Evolutionary conservation across 495 filamentous ascomycete genomes (phyloP).

Genomic region (Podospora tetraspora): DNA sequence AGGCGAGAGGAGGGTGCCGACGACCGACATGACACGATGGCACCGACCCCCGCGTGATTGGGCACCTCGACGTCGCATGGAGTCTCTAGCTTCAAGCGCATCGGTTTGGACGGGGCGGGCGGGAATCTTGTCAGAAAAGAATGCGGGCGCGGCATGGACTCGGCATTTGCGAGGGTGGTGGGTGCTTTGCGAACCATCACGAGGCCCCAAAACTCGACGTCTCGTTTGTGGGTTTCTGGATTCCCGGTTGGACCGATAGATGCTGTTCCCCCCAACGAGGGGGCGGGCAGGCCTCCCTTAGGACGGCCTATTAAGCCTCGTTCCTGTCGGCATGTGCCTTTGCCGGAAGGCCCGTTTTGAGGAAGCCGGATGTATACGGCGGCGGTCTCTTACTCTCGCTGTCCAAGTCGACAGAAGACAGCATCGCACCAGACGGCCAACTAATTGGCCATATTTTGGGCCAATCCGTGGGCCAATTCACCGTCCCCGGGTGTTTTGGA

Average conservation of each 20-base stretch:
- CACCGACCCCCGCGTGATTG: slow-evolving; percentile 3
- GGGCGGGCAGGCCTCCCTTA: background rate
- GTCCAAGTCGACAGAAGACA: slow-evolving; percentile 4
- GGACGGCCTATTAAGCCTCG: background rate
- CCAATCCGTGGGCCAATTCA: background rate
- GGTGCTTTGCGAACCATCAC: slow-evolving; percentile 20
- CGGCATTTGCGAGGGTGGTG: slow-evolving; percentile 14
- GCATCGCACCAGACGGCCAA: background rate
- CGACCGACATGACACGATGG: slow-evolving; percentile 4
- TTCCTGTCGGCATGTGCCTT: background rate
- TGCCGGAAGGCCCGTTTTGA: slow-evolving; percentile 26
- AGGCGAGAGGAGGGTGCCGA: background rate
- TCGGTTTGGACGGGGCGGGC: background rate
- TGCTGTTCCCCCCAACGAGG: background rate
- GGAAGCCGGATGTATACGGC: slow-evolving; percentile 19
- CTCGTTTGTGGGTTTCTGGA: slow-evolving; percentile 10
- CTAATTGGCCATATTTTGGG: background rate
- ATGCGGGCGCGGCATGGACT: slow-evolving; percentile 8
- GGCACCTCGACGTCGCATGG: background rate
- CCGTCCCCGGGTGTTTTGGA: background rate
- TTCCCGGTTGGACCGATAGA: slow-evolving; percentile 14
- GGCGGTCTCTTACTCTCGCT: background rate
- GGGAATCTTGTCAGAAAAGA: slow-evolving; percentile 3
- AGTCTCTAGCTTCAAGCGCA: background rate
- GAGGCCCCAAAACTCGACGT: slow-evolving; percentile 23